phyloP scores from a whole-genome alignment of 2,329 filamentous ascomycete species.

The Colletotrichum tanaceti region DNA sequence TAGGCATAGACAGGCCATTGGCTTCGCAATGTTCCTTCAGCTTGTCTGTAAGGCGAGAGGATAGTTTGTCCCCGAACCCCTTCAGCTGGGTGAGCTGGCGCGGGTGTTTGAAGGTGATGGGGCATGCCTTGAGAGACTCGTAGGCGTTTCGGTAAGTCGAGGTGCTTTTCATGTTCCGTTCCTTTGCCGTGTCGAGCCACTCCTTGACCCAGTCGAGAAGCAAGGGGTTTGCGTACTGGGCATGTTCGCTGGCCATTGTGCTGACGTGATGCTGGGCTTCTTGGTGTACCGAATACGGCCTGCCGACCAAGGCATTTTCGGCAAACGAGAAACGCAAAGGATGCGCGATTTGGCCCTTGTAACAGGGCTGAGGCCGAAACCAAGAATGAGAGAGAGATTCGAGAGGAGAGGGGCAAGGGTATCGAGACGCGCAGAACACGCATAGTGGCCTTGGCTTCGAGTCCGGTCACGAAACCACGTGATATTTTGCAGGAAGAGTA shows the following conservation, averaged over 20 bases:
- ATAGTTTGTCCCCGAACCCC: conserved; percentile 79
- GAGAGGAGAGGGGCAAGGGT: background rate
- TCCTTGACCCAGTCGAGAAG: conserved; percentile 80
- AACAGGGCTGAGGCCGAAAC: background rate
- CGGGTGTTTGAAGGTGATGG: conserved; percentile 77
- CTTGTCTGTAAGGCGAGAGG: conserved; percentile 73
- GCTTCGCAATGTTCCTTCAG: conserved; percentile 71
- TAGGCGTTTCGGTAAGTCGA: conserved; percentile 82
- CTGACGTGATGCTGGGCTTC: conserved; percentile 39
- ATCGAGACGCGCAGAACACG: conserved; percentile 21
- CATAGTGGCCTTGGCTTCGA: background rate
- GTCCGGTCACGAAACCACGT: conserved; percentile 35
- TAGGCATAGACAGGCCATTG: conserved; percentile 76
- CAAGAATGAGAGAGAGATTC: background rate
- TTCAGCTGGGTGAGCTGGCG: conserved; percentile 78
- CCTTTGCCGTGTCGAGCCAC: conserved; percentile 77
- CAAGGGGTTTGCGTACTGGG: conserved; percentile 73
- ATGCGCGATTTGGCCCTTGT: background rate
- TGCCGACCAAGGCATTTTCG: conserved; percentile 8
- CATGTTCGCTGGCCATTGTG: conserved; percentile 50
- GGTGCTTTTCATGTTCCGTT: conserved; percentile 76
- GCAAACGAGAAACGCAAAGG: background rate
- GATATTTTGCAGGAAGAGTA: background rate
- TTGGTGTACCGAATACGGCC: conserved; percentile 35
- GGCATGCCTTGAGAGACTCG: conserved; percentile 80